phyloP scores from a whole-genome alignment of 2,329 filamentous ascomycete species.

The Lachnellula hyalina region DNA sequence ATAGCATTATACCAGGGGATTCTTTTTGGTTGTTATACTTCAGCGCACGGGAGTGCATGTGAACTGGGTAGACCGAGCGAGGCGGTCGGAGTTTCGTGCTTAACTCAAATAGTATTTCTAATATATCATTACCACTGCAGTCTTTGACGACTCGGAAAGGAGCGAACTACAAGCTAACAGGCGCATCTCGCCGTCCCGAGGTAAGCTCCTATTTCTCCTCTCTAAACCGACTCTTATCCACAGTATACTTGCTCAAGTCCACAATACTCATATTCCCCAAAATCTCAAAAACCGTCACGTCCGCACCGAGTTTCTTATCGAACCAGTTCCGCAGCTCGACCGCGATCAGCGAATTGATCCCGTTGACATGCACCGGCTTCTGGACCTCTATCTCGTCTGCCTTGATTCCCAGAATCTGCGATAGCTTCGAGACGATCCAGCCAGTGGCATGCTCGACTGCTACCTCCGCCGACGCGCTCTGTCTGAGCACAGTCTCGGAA shows the following conservation, averaged over 20 bases:
- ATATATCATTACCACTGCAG: too few species aligned
- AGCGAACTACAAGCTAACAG: too few species aligned
- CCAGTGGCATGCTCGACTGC: not conserved
- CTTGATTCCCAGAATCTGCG: conserved; percentile 38
- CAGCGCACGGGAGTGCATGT: too few species aligned
- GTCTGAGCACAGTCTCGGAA: not conserved
- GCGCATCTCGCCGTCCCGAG: too few species aligned
- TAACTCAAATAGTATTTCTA: too few species aligned
- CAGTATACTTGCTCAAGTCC: not conserved
- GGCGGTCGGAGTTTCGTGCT: too few species aligned
- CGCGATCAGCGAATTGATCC: conserved; percentile 27
- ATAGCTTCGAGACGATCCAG: conserved; percentile 34
- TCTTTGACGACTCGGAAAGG: too few species aligned
- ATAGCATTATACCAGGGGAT: too few species aligned
- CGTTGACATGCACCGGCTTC: conserved; percentile 36
- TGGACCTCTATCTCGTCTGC: conserved; percentile 39
- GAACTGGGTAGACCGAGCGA: too few species aligned
- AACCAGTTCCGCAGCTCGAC: conserved; percentile 40
- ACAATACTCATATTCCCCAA: conserved; percentile 21
- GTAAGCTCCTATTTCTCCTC: too few species aligned
- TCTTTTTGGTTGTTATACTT: too few species aligned
- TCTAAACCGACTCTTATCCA: not conserved
- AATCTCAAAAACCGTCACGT: conserved; percentile 44
- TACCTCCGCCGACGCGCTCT: not conserved
- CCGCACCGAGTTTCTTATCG: conserved; percentile 36